phyloP scores from a whole-genome alignment of 140 eudicot genomes.

The Ambrosia hybrid region DNA sequence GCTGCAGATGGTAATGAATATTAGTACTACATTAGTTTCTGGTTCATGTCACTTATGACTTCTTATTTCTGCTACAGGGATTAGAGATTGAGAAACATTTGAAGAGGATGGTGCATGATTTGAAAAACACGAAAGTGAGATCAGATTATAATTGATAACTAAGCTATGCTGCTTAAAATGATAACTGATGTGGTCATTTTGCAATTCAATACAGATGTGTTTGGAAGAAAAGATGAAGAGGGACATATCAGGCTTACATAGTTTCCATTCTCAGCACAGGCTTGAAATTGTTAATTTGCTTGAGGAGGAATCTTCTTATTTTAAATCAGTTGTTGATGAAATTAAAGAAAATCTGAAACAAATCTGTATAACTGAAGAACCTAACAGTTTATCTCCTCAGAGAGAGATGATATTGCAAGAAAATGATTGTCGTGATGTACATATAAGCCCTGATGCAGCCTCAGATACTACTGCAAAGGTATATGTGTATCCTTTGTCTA shows the following conservation, averaged over 20 bases:
- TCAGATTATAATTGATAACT: background rate
- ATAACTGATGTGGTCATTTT: slow-evolving; percentile 2
- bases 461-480: slow-evolving; percentile 50
- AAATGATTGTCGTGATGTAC: slow-evolving; percentile 77
- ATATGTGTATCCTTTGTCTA: background rate
- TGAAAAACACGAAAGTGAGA: slow-evolving; percentile 73
- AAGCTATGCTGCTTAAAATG: background rate
- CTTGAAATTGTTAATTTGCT: slow-evolving; percentile 46
- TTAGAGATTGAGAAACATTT: slow-evolving; percentile 82
- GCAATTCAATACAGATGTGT: slow-evolving; percentile 38
- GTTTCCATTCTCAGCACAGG: slow-evolving; percentile 56
- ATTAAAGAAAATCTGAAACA: slow-evolving; percentile 54
- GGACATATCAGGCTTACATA: slow-evolving; percentile 48
- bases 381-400: slow-evolving; percentile 25
- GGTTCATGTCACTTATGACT: background rate
- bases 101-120: slow-evolving; percentile 54
- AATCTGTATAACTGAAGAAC: slow-evolving; percentile 36
- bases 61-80: slow-evolving; percentile 46
- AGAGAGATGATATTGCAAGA: slow-evolving; percentile 33
- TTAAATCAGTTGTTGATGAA: slow-evolving; percentile 40
- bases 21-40: background rate
- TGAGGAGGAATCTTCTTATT: slow-evolving; percentile 58
- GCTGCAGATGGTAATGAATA: slow-evolving; percentile 57
- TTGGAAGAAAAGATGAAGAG: slow-evolving; percentile 47
- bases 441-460: slow-evolving; percentile 47